Base-by-base conservation (phyloP, 768 basidiomycete genomes). In the Trametes gibbosa region DNA sequence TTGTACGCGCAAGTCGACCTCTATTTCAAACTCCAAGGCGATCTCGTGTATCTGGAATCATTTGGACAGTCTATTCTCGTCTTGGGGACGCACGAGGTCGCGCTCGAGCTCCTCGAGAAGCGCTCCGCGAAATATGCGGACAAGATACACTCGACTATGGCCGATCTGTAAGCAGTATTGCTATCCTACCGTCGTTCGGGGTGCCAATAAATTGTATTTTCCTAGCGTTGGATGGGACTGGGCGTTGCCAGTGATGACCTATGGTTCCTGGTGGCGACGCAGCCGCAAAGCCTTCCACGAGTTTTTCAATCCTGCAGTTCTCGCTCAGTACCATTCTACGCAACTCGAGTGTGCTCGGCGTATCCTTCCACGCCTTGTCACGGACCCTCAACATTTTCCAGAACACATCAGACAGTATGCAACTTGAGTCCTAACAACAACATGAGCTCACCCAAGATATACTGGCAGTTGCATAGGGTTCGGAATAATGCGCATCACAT, bases 81-180 rank as follows among this genome's bases (percentile, higher is more conserved):
- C 1, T 10, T 67, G 3, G 63, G 58, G 21, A 50, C 59, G n/a
- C 50, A 49, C 10, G 23, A 54, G 23, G 52, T 55, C 0, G 62
- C 57, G 10, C 21, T 37, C 5, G 68, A 69, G 19, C 52, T 69
- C 4, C 40, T 69, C 6, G 64, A 65, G 53, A 69, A 65, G 41
- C 59, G 64, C 8, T 63, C 62, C 3, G 25, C 54, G 16, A 57
- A 56, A 23, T 68, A 66, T 35, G 66, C 67, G 1, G 63, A 62
- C 51, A 55, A 67, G 48, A 21, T 43, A 9, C 34, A 14, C 1
- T 48, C 50, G 16, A 12, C 55, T 47, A 56, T 58, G 53, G 29
- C 46, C 13, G 21, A 10, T 16, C 41, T 57, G 56, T 45, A 24
- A 21, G 62, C 19, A 10, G 29, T 10, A 10, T 32, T 32, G 5